Base-by-base conservation (phyloP, 179 eudicot species). In the Corrigiola litoralis region DNA sequence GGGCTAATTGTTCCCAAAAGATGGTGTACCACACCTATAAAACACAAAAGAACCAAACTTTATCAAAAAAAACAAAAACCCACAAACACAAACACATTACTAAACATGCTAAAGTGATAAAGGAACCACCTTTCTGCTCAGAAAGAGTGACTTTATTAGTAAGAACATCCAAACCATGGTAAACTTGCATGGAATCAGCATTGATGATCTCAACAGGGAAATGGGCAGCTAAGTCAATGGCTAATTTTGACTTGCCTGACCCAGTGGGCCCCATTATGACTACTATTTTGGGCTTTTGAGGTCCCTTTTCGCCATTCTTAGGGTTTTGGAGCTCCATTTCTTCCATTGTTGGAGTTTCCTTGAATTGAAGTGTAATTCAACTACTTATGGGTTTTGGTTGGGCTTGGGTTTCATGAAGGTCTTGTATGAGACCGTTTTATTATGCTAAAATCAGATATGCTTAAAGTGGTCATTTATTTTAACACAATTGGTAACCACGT, bases 171-270 rank as follows among this genome's bases (percentile, higher is more conserved):
- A 94, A 75, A 32, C 94, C 92, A 36, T 49, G 61, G 71, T 90
- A 94, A 36, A 94, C 95, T 85, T 89, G 96, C 96, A 92, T 92
- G 6, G 98, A 92, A 66, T 92, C 98, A 48, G 95, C 92, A 60
- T 82, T 92, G 77, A 92, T 84, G 47, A 92, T 80, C 71, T 92
- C 96, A 37, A 89, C 49, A 2, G 95, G 90, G 46, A 92, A 89
- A 55, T 82, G 84, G 24, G 85, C 33, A 42, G 95, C 90, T 27
- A 92, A 84, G 78, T 92, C 90, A 49, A 92, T 77, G 27, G 95
- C 90, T 23, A 92, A 72, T 17, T 76, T 74, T 10, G 98, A 92
- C 64, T 92, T 92, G 28, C 98, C 98, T 6, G 98, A 75, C 0
- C 95, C 98, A 3, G 95, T 85, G 33, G 98, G 87, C 17, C 98